Evolutionary conservation across 75 land plant species (phyloP).

Genomic region (Picea sitchensis): DNA sequence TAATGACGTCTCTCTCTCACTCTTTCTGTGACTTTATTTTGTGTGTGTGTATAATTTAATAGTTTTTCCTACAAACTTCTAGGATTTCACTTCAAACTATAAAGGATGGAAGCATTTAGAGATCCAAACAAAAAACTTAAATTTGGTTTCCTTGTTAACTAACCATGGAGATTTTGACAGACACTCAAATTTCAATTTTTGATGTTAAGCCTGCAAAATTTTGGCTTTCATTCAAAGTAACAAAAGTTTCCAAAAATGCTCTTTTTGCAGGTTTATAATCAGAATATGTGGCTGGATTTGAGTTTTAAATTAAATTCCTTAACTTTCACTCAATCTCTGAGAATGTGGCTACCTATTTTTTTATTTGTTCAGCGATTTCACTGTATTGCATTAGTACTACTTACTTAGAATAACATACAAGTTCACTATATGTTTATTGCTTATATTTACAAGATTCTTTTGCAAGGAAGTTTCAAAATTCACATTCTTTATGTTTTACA

Average conservation of each 20-base stretch:
- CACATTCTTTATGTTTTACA: constrained; percentile 13
- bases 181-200: not conserved
- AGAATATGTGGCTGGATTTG: not conserved
- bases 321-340: not conserved
- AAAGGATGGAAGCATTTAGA: not conserved
- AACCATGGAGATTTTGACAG: too few species aligned
- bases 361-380: not conserved
- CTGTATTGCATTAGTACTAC: not conserved
- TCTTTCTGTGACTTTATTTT: too few species aligned
- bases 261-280: not conserved
- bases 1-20: too few species aligned
- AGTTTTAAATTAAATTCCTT: not conserved
- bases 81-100: not conserved
- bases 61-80: too few species aligned
- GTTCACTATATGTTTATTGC: not conserved
- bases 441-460: not conserved
- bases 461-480: not conserved
- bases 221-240: not conserved
- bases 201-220: not conserved
- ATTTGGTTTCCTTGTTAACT: too few species aligned
- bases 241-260: not conserved
- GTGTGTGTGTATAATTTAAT: too few species aligned
- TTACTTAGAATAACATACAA: too few species aligned
- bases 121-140: not conserved
- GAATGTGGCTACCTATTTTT: not conserved